Evolutionary conservation across 2,329 filamentous ascomycete species (phyloP).

Genomic region (Beauveria pseudobassiana): DNA sequence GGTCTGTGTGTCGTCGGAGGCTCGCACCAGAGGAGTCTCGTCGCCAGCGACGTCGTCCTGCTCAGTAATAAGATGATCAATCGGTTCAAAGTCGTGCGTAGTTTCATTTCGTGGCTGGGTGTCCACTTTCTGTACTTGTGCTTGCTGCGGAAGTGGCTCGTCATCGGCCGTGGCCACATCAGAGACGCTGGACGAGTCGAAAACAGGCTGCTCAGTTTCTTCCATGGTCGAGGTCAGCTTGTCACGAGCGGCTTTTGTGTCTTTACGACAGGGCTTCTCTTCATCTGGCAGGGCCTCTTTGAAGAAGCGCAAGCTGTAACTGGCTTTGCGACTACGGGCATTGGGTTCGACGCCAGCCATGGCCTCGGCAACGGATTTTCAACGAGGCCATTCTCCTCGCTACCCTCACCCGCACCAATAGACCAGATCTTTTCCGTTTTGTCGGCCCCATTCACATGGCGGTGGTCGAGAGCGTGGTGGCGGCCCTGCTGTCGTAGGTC

Average conservation of each 20-base stretch:
- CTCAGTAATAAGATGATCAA: neutral
- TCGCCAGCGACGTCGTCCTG: conserved; percentile 1
- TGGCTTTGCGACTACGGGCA: conserved; percentile 59
- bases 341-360: conserved; percentile 55
- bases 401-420: conserved; percentile 45
- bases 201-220: conserved; percentile 19
- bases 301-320: conserved; percentile 60
- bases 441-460: conserved; percentile 39
- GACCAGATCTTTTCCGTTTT: conserved; percentile 60
- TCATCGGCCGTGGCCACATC: neutral
- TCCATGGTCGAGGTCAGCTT: conserved; percentile 32
- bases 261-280: conserved; percentile 48
- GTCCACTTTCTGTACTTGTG: neutral
- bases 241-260: conserved; percentile 33
- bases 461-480: conserved; percentile 29
- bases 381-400: conserved; percentile 48
- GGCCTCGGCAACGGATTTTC: conserved; percentile 57
- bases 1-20: conserved; percentile 12
- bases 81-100: conserved; percentile 14
- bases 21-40: conserved; percentile 8
- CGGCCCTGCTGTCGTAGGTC: conserved; percentile 4
- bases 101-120: conserved; percentile 1
- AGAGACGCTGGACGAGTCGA: conserved; percentile 3
- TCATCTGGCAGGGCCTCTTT: conserved; percentile 55
- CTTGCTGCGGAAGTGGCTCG: neutral